phyloP scores from a whole-genome alignment of 495 filamentous ascomycete species.

The Cercophora newfieldiana region DNA sequence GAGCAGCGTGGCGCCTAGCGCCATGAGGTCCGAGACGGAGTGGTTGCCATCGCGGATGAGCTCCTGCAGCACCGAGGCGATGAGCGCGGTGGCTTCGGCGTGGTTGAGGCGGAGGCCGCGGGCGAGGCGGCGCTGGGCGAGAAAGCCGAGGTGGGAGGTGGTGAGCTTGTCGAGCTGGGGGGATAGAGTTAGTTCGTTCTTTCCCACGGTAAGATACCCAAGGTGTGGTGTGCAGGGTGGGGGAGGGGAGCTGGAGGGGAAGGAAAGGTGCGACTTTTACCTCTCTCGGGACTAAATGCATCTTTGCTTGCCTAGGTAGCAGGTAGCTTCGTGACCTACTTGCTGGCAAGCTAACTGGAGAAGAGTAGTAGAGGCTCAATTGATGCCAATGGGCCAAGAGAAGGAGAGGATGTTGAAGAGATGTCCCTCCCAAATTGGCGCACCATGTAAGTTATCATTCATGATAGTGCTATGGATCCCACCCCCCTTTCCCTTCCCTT shows the following conservation, averaged over 20 bases:
- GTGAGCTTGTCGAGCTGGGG: slow-evolving; percentile 90
- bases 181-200: not conserved
- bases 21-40: slow-evolving; percentile 90
- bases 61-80: slow-evolving; percentile 89
- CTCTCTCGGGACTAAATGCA: slow-evolving; percentile 89
- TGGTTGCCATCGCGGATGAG: slow-evolving; percentile 96
- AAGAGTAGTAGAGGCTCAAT: not conserved
- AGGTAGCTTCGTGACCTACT: not conserved
- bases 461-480: not conserved
- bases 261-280: slow-evolving; percentile 50
- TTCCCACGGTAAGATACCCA: not conserved
- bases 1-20: slow-evolving; percentile 85
- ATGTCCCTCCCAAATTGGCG: not conserved
- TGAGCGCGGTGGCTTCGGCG: slow-evolving; percentile 85
- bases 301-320: slow-evolving; percentile 39
- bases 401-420: not conserved
- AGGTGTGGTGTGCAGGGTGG: not conserved
- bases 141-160: slow-evolving; percentile 83
- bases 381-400: not conserved
- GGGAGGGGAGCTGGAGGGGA: not conserved
- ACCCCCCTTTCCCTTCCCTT: not conserved
- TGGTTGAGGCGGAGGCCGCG: slow-evolving; percentile 89
- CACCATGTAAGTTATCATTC: not conserved
- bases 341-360: not conserved
- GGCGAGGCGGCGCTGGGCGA: slow-evolving; percentile 88